Conservation (phyloP, 31 red algal genomes). For the Pterothamnion heteromorphum region DNA sequence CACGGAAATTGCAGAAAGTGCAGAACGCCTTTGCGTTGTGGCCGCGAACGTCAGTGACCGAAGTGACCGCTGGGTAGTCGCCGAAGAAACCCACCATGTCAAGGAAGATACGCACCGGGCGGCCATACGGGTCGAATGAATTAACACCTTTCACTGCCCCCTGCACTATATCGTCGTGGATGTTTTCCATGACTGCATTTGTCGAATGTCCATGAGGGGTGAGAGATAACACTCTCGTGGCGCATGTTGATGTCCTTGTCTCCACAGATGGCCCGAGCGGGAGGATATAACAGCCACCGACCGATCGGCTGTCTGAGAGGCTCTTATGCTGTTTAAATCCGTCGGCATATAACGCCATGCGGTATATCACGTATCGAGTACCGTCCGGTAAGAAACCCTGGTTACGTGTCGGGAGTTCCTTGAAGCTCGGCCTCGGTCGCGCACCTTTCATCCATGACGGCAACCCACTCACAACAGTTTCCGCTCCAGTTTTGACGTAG, state of each 20-base stretch:
- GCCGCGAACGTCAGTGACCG: background rate
- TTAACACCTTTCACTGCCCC: background rate
- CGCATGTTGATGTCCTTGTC: no score
- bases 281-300: conserved; percentile 19
- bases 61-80: background rate
- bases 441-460: background rate
- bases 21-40: no score
- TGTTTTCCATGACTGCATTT: background rate
- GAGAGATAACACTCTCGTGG: background rate
- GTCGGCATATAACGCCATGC: conserved; percentile 30
- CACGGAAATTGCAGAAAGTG: conserved; percentile 17
- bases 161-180: background rate
- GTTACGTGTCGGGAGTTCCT: background rate
- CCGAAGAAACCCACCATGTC: conserved; percentile 3
- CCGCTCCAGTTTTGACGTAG: background rate
- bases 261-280: background rate
- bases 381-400: background rate
- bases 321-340: conserved; percentile 43
- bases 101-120: background rate
- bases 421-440: background rate
- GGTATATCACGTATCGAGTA: conserved; percentile 1
- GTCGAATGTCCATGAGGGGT: background rate
- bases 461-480: background rate
- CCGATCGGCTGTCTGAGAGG: background rate
- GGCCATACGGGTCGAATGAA: background rate